Evolutionary conservation across 768 basidiomycete genomes (phyloP).

Genomic region (Phaeolepiota aurea): DNA sequence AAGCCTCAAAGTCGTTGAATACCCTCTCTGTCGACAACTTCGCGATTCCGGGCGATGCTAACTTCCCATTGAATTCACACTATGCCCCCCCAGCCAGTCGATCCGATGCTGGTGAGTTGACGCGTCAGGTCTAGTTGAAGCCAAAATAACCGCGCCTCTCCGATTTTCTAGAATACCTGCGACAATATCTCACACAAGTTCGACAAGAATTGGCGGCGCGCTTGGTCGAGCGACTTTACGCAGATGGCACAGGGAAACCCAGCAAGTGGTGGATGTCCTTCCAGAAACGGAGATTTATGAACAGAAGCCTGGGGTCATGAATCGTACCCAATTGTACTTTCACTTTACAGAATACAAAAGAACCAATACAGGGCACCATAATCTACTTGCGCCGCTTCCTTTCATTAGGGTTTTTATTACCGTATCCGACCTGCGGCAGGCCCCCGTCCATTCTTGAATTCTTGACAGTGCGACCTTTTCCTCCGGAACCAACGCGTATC

Average conservation of each 20-base stretch:
- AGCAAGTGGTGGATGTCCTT: slow-evolving; percentile 99
- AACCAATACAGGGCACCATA: background rate
- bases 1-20: slow-evolving; percentile 82
- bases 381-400: slow-evolving; percentile 45
- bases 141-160: no score
- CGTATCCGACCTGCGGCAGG: slow-evolving; percentile 82
- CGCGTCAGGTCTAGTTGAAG: slow-evolving; percentile 6
- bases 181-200: slow-evolving; percentile 87
- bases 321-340: slow-evolving; percentile 5
- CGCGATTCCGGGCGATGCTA: slow-evolving; percentile 91
- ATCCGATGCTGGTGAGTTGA: slow-evolving; percentile 69
- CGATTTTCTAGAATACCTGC: slow-evolving; percentile 61
- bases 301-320: slow-evolving; percentile 73
- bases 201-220: slow-evolving; percentile 88
- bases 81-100: slow-evolving; percentile 76
- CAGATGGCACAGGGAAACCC: slow-evolving; percentile 87
- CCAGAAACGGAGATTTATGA: slow-evolving; percentile 96
- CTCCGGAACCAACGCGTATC: slow-evolving; percentile 53
- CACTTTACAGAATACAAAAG: no score
- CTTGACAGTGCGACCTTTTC: slow-evolving; percentile 57
- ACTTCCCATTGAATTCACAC: slow-evolving; percentile 87
- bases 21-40: slow-evolving; percentile 93
- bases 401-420: slow-evolving; percentile 87
- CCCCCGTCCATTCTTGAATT: slow-evolving; percentile 48
- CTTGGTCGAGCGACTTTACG: slow-evolving; percentile 83